These are phyloP conservation scores for Phytophthora multivora DNA, from an alignment of 352 stramenopile genomes.

Conservation along the genomic window DNA sequence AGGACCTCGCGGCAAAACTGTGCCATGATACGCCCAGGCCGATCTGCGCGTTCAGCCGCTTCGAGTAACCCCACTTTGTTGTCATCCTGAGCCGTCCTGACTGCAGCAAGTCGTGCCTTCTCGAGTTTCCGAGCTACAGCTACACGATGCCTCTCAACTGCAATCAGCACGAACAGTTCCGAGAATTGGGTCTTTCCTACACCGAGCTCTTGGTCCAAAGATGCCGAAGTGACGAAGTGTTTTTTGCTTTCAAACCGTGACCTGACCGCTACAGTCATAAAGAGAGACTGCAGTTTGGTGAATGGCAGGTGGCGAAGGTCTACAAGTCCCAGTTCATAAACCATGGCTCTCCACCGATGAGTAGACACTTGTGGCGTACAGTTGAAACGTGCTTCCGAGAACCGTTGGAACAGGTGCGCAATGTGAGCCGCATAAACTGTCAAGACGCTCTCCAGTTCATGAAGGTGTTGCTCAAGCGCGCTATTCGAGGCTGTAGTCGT, in stretches of 20 bases:
- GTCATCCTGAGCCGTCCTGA: constrained; percentile 3
- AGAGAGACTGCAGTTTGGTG: constrained; percentile 26
- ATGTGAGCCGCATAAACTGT: constrained; percentile 46
- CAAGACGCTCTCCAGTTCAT: constrained; percentile 46
- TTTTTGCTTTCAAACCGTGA: too few relatives aligned
- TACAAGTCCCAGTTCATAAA: constrained; percentile 35
- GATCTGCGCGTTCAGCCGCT: constrained; percentile 1
- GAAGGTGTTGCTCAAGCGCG: background rate
- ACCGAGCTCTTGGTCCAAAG: constrained; percentile 28
- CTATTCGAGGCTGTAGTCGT: background rate
- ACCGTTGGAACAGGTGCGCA: constrained; percentile 49
- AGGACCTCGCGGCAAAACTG: constrained; percentile 52
- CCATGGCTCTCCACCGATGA: constrained; percentile 42
- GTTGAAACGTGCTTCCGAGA: constrained; percentile 37
- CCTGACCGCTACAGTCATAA: background rate
- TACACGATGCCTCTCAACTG: constrained; percentile 27
- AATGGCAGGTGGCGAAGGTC: constrained; percentile 30
- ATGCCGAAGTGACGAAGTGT: background rate
- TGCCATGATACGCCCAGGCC: constrained; percentile 41
- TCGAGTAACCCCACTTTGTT: constrained; percentile 2
- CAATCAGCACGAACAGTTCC: constrained; percentile 38
- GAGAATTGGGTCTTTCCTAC: constrained; percentile 30
- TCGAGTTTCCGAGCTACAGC: constrained; percentile 7
- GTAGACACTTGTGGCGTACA: constrained; percentile 29
- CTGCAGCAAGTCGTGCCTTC: constrained; percentile 4